Evolutionary conservation across 768 basidiomycete species (phyloP).

Genomic region (Lactifluus volemus): DNA sequence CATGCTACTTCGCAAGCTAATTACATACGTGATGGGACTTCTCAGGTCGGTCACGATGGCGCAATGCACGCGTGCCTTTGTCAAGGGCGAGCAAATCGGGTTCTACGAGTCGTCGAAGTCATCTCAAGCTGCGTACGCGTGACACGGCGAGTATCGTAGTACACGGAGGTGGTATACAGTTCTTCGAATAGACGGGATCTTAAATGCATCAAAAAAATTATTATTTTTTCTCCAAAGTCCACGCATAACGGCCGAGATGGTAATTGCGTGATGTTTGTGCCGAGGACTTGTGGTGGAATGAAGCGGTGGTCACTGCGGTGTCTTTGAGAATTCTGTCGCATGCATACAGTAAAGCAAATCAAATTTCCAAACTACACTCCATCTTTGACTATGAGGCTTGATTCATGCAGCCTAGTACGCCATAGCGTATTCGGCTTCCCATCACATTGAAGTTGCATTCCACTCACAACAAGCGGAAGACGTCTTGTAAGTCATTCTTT

Average conservation of each 20-base stretch:
- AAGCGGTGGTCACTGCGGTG: too few relatives aligned
- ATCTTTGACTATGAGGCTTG: too few relatives aligned
- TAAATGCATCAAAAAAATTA: background rate
- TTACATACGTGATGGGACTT: background rate
- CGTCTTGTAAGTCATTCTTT: background rate
- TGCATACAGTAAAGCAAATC: too few relatives aligned
- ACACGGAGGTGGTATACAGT: background rate
- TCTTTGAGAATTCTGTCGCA: too few relatives aligned
- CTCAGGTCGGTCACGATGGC: slow-evolving; percentile 91
- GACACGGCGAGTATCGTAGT: slow-evolving; percentile 8
- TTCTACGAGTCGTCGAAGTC: slow-evolving; percentile 42
- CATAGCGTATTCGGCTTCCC: too few relatives aligned
- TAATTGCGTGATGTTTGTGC: too few relatives aligned
- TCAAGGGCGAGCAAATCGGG: slow-evolving; percentile 59
- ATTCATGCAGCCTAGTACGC: too few relatives aligned
- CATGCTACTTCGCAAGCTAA: background rate
- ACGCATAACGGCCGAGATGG: too few relatives aligned
- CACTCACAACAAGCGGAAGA: background rate
- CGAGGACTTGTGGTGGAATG: too few relatives aligned
- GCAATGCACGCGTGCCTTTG: slow-evolving; percentile 82
- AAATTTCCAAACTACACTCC: too few relatives aligned
- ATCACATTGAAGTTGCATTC: background rate
- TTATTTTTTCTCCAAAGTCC: background rate
- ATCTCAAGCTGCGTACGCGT: slow-evolving; percentile 38
- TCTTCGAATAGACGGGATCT: slow-evolving; percentile 12